Conservation (phyloP, 108 stramenopile genomes). For the Hondaea fermentalgiana region DNA sequence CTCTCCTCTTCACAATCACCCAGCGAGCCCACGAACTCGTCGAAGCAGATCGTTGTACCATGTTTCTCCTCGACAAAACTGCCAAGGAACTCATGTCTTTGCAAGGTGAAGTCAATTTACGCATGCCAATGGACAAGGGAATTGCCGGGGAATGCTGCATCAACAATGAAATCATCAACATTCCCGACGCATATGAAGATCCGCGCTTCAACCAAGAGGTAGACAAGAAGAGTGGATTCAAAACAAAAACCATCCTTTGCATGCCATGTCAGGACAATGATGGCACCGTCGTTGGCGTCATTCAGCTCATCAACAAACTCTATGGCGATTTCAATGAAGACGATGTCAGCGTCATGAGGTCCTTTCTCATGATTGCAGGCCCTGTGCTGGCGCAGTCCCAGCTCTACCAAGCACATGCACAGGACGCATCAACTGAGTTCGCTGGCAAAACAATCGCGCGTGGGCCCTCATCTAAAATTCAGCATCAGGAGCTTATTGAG, state of each 20-base stretch:
- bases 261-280: constrained; percentile 24
- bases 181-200: constrained; percentile 49
- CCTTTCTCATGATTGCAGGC: constrained; percentile 31
- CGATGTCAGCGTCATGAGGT: constrained; percentile 23
- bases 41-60: constrained; percentile 54
- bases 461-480: neutral
- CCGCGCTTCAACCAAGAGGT: constrained; percentile 47
- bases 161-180: constrained; percentile 38
- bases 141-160: constrained; percentile 43
- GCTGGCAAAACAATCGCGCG: neutral
- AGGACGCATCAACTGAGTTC: neutral
- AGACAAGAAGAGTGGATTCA: constrained; percentile 38
- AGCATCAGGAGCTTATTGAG: neutral
- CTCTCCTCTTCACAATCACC: constrained; percentile 50
- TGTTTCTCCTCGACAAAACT: constrained; percentile 46
- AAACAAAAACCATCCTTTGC: constrained; percentile 39
- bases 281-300: constrained; percentile 31
- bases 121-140: constrained; percentile 45
- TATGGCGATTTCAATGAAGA: constrained; percentile 21
- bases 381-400: constrained; percentile 23
- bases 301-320: constrained; percentile 45
- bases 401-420: neutral
- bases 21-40: constrained; percentile 38
- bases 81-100: constrained; percentile 46
- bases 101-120: constrained; percentile 54